A percentile compares a stretch with the other conserved stretches of the same genome.
Conservation (phyloP, 148 eudicot genomes). For the Rheum nobile region DNA sequence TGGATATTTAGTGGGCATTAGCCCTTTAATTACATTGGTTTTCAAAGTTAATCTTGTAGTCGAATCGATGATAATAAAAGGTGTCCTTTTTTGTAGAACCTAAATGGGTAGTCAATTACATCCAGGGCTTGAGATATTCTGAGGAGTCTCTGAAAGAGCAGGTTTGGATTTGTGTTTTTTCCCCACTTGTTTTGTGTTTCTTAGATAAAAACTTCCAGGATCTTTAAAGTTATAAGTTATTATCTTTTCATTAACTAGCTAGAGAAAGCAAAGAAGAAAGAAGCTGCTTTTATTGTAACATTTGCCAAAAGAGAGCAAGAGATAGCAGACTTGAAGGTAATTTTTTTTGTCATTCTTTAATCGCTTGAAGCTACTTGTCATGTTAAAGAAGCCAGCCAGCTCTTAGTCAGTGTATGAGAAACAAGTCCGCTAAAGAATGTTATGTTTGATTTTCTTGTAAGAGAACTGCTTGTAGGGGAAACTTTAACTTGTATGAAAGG, state of each 20-base stretch:
- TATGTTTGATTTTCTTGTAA: neutral
- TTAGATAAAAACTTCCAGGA: neutral
- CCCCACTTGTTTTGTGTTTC: neutral
- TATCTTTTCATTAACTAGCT: conserved; percentile 32
- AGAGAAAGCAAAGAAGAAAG: conserved; percentile 94
- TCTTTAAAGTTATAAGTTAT: conserved; percentile 8
- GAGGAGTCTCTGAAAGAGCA: conserved; percentile 90
- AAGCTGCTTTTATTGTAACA: conserved; percentile 95
- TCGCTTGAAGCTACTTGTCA: neutral
- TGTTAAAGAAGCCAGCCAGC: neutral
- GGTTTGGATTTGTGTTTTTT: conserved; percentile 24
- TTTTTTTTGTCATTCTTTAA: conserved; percentile 4
- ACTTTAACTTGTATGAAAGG: neutral
- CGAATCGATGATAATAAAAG: neutral
- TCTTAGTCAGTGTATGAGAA: neutral
- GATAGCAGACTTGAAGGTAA: conserved; percentile 91
- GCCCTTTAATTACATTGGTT: neutral
- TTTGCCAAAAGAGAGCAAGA: conserved; percentile 98
- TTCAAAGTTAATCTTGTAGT: neutral
- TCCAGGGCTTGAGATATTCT: conserved; percentile 65
- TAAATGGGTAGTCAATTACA: conserved; percentile 58
- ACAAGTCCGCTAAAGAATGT: neutral
- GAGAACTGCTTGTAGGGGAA: neutral
- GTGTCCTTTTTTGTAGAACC: conserved; percentile 42
- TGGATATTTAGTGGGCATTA: neutral